Evolutionary conservation across 2,329 filamentous ascomycete species (phyloP).

Genomic region (Thielaviopsis populi): DNA sequence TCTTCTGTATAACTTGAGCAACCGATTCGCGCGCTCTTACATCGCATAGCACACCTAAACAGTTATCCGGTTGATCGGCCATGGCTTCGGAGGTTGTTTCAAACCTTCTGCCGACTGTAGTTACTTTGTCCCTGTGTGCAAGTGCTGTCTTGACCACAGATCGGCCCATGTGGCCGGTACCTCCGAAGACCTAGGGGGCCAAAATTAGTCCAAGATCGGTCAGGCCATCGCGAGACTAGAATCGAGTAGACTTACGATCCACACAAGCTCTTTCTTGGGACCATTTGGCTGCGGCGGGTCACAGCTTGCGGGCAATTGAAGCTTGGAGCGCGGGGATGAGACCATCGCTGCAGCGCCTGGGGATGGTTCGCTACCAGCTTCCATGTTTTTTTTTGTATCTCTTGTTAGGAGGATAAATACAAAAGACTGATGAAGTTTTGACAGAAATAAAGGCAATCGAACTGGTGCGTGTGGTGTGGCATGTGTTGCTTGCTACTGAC

Average conservation of each 20-base stretch:
- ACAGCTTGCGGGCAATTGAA: conserved; percentile 65
- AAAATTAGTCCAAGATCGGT: not conserved
- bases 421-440: too few relatives aligned
- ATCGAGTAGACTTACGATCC: conserved; percentile 51
- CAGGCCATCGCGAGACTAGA: conserved; percentile 6
- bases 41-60: conserved; percentile 73
- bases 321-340: conserved; percentile 22
- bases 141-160: conserved; percentile 75
- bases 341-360: not conserved
- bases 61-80: conserved; percentile 55
- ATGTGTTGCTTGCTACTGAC: too few relatives aligned
- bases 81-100: conserved; percentile 62
- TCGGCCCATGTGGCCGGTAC: conserved; percentile 91
- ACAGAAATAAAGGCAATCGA: too few relatives aligned
- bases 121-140: conserved; percentile 66
- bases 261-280: conserved; percentile 61
- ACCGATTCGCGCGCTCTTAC: conserved; percentile 73
- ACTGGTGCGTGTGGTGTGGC: too few relatives aligned
- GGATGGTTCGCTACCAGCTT: not conserved
- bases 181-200: conserved; percentile 61
- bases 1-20: conserved; percentile 50
- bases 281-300: conserved; percentile 63
- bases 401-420: too few relatives aligned
- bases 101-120: conserved; percentile 68
- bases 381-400: not conserved